Evolutionary conservation across 2,329 filamentous ascomycete genomes (phyloP).

Genomic region (Aspergillus uvarum): DNA sequence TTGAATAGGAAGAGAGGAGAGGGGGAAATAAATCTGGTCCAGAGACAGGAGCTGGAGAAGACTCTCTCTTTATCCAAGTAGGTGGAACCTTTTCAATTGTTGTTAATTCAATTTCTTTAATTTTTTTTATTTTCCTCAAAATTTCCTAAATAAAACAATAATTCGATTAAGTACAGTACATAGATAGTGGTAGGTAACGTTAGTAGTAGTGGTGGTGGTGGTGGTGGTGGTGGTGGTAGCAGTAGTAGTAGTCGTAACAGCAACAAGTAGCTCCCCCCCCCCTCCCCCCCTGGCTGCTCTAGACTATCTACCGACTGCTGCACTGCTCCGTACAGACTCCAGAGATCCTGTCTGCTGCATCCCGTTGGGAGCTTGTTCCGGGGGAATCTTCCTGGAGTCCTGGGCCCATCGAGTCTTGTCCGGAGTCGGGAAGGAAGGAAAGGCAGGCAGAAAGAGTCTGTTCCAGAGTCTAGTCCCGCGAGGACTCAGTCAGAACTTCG

Average conservation of each 20-base stretch:
- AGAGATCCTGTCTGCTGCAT: not conserved
- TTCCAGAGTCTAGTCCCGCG: not conserved
- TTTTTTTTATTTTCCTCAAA: not conserved
- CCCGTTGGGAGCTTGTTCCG: conserved; percentile 6
- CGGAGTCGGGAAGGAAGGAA: not conserved
- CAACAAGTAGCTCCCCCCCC: not conserved
- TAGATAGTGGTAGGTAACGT: not conserved
- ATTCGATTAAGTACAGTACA: not conserved
- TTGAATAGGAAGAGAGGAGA: conserved; percentile 21
- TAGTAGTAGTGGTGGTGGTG: not conserved
- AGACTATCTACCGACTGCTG: not conserved
- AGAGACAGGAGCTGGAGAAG: conserved; percentile 2
- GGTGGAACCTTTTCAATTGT: conserved; percentile 13
- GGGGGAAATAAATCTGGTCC: conserved; percentile 1
- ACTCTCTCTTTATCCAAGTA: conserved; percentile 29
- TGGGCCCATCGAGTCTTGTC: conserved; percentile 3
- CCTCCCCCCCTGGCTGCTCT: not conserved
- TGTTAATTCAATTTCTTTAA: not conserved
- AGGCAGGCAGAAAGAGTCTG: not conserved
- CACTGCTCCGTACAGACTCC: not conserved
- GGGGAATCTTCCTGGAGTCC: conserved; percentile 1
- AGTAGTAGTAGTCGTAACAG: not conserved
- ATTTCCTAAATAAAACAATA: not conserved
- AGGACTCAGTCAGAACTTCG: not conserved
- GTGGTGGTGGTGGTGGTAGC: not conserved